Percentiles rank a stretch among this genome's conserved stretches.
phyloP scores from a whole-genome alignment of 1,139 yeast species.

The Debaryomyces subglobosus region DNA sequence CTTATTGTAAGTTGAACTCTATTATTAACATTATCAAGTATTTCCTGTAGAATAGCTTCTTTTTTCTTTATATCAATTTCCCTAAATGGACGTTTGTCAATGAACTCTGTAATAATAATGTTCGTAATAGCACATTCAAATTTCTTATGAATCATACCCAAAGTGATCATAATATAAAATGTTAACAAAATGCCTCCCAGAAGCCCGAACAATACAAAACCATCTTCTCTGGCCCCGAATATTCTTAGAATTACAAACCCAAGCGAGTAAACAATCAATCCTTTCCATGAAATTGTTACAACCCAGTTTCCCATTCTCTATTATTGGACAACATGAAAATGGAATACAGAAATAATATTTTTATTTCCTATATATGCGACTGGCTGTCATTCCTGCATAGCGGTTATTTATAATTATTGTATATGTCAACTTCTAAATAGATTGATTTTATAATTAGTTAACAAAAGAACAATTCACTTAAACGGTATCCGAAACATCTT shows the following conservation, averaged over 20 bases:
- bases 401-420: not conserved
- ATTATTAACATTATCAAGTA: not conserved
- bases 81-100: not conserved
- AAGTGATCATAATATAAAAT: not conserved
- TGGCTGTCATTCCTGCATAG: not conserved
- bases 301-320: not conserved
- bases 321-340: not conserved
- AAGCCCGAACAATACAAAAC: not conserved
- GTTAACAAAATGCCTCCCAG: not conserved
- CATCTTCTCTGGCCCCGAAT: not conserved
- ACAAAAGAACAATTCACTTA: not conserved
- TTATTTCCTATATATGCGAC: too few relatives aligned
- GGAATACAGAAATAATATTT: too few relatives aligned
- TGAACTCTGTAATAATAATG: not conserved
- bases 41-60: not conserved
- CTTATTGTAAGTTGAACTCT: not conserved
- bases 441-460: too few relatives aligned
- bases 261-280: not conserved
- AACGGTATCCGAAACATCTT: not conserved
- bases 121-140: not conserved
- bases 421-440: too few relatives aligned
- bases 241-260: not conserved
- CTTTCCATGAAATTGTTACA: not conserved
- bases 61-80: not conserved
- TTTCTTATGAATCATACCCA: not conserved